Evolutionary conservation across 163 green algal species (phyloP), one percentile per base, ranked within the genome.

Genomic region (Trebouxia gelatinosa): DNA sequence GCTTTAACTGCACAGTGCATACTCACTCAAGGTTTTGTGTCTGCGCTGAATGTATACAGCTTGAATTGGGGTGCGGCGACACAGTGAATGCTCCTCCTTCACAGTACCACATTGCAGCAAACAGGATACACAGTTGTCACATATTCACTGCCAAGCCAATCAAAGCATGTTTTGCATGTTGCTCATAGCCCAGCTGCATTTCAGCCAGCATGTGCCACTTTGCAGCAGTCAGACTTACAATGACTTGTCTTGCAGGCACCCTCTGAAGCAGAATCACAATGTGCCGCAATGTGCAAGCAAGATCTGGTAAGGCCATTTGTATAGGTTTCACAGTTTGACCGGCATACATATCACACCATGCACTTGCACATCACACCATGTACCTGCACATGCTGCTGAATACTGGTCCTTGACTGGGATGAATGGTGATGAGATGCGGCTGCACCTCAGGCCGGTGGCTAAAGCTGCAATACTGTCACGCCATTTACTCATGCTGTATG

Each of bases 231-330:
- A 0, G 28, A n/a, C n/a, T n/a, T n/a, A n/a, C n/a, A n/a, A n/a
- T n/a, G n/a, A n/a, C n/a, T n/a, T n/a, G n/a, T n/a, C 28, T 74
- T 94, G 59, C 89, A 95, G 74, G 96, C 96, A 26, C 94, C 95
- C 5, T 92, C 81, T 5, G 96, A 99, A 85, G 96, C 96, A 32
- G 96, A 99, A 82, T 96, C 96, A 26, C 93, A 98, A 82, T 98
- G 94, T 79, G 91, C 90, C 3, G 80, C 86, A 21, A 89, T 99
- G 82, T 93, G 86, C 83, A 95, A 95, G 85, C 83, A 86, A 13
- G 90, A 88, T 13, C 84, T 96, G 80, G 94, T 92, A 70, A 71
- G 84, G 9, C 23, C 3, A 26, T 39, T 39, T 54, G 43, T 54
- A 54, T 54, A 13, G 13, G 43, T 54, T 54, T 13, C 13, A 13